These are phyloP conservation scores for Selenicereus undatus DNA, from an alignment of 148 eudicot genomes.

Conservation along the genomic window DNA sequence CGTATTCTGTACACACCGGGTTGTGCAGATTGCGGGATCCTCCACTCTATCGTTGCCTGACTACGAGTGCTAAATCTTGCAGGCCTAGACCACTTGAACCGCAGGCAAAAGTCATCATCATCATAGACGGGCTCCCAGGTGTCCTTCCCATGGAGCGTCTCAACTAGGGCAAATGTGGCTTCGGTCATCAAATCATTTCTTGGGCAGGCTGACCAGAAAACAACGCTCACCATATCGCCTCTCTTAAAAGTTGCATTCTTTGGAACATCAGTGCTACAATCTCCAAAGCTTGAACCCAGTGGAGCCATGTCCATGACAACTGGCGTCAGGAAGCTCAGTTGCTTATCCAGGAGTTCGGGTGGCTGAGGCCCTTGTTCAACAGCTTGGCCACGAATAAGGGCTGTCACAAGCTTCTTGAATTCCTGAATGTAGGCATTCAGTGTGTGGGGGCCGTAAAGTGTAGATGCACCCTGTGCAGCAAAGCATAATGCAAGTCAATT, in stretches of 20 bases:
- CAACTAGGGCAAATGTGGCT: constrained; percentile 82
- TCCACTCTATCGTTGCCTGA: constrained; percentile 80
- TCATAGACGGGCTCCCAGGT: constrained; percentile 78
- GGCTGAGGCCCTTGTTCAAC: constrained; percentile 75
- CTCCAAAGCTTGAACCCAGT: constrained; percentile 61
- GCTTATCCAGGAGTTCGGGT: constrained; percentile 80
- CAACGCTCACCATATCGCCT: constrained; percentile 56
- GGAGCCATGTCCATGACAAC: constrained; percentile 73
- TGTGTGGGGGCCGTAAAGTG: constrained; percentile 89
- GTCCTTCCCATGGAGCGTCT: constrained; percentile 55
- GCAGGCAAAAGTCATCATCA: constrained; percentile 85
- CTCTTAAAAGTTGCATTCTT: constrained; percentile 61
- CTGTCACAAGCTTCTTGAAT: constrained; percentile 71
- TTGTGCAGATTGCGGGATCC: constrained; percentile 55
- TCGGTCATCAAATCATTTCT: constrained; percentile 95
- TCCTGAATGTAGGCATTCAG: constrained; percentile 88
- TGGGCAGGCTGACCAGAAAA: constrained; percentile 87
- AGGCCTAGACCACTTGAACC: constrained; percentile 82
- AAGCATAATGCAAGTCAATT: constrained; percentile 5
- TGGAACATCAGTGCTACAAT: constrained; percentile 53
- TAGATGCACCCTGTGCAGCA: constrained; percentile 78
- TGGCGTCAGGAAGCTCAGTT: constrained; percentile 70
- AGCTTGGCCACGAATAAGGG: constrained; percentile 48
- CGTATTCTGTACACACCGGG: constrained; percentile 76
- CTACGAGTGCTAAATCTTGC: constrained; percentile 61